Evolutionary conservation across 2,329 filamentous ascomycete species (phyloP).

Genomic region (Trichoderma sp.): DNA sequence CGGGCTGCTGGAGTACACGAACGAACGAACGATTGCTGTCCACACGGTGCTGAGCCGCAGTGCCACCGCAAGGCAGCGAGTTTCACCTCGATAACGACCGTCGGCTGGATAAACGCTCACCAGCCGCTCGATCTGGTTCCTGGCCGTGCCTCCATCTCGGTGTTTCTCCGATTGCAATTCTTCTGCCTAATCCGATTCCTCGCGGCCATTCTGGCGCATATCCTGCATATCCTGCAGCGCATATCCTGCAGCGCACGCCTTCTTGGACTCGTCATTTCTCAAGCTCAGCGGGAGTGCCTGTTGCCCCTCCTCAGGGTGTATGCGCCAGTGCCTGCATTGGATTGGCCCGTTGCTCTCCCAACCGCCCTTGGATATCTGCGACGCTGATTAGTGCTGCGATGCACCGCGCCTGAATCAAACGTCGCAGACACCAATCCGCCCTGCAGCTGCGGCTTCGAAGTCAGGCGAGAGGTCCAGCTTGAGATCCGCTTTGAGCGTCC

Average conservation of each 20-base stretch:
- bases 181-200: background rate
- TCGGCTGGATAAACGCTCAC: slow-evolving; percentile 3
- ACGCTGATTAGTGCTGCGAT: slow-evolving; percentile 19
- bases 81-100: slow-evolving; percentile 17
- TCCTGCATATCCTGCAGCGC: background rate
- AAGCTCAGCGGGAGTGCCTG: background rate
- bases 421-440: slow-evolving; percentile 13
- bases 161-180: background rate
- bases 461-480: slow-evolving; percentile 14
- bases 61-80: slow-evolving; percentile 22
- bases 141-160: background rate
- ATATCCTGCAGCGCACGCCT: background rate
- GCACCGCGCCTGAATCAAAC: slow-evolving; percentile 18
- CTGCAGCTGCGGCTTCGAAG: slow-evolving; percentile 14
- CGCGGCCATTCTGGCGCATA: background rate
- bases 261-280: background rate
- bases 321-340: slow-evolving; percentile 14
- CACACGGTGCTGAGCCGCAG: background rate
- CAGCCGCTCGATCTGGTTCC: background rate
- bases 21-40: background rate
- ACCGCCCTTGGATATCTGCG: background rate
- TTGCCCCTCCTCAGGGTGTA: background rate
- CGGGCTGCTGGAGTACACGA: background rate
- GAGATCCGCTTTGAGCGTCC: slow-evolving; percentile 19
- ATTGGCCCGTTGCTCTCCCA: background rate